Evolutionary conservation across 2,329 filamentous ascomycete genomes (phyloP).

Genomic region (Fusarium continuum): DNA sequence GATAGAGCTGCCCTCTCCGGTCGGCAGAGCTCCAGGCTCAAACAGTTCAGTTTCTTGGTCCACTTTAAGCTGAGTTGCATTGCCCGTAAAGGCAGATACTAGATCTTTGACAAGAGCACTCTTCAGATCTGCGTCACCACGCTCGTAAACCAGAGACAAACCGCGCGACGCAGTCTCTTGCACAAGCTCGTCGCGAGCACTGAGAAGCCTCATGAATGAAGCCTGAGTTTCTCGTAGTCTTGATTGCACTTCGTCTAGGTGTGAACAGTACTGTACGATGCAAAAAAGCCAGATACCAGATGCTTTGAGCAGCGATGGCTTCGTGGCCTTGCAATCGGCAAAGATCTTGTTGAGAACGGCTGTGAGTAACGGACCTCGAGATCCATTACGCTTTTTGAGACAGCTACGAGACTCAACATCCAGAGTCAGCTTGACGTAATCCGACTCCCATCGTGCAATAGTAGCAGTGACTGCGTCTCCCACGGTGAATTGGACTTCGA

Average conservation of each 20-base stretch:
- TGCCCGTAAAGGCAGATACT: constrained; percentile 87
- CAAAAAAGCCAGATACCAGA: constrained; percentile 96
- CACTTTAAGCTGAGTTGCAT: constrained; percentile 79
- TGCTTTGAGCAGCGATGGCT: constrained; percentile 89
- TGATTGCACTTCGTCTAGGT: constrained; percentile 76
- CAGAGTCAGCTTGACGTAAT: constrained; percentile 76
- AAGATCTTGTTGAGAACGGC: constrained; percentile 77
- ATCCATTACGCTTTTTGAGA: constrained; percentile 49
- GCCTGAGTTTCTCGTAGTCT: constrained; percentile 81
- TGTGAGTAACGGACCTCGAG: constrained; percentile 55
- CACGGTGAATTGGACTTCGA: constrained; percentile 89
- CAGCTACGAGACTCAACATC: constrained; percentile 70
- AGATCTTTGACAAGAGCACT: constrained; percentile 87
- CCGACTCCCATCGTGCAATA: constrained; percentile 83
- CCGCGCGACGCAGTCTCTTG: constrained; percentile 95
- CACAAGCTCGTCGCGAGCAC: constrained; percentile 90
- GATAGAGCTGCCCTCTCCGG: constrained; percentile 86
- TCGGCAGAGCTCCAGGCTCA: constrained; percentile 88
- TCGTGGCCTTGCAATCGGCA: constrained; percentile 80
- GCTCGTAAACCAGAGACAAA: constrained; percentile 91
- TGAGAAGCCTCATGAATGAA: constrained; percentile 87
- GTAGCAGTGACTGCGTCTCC: constrained; percentile 87
- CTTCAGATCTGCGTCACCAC: constrained; percentile 82
- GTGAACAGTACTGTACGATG: constrained; percentile 88
- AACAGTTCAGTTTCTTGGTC: constrained; percentile 93